Evolutionary conservation across 257 asterid genomes (phyloP), one percentile per base, ranked within the genome.

Genomic region (Salvia miltiorrhiza): DNA sequence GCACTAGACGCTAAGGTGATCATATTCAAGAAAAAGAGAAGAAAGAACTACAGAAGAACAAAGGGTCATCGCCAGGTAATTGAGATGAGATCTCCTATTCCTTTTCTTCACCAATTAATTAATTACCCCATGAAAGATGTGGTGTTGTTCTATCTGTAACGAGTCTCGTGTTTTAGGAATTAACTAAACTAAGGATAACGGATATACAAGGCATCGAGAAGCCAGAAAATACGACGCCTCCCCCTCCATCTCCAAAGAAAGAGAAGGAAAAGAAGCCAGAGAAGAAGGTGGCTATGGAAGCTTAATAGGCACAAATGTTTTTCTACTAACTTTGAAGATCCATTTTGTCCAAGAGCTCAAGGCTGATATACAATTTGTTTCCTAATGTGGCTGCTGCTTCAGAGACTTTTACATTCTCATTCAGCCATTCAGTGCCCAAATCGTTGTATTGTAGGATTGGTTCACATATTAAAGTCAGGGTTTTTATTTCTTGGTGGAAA

Each of bases 1-100:
- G 97, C 97, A 24, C 82, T 88, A 68, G 96, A 93, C 74, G 99
- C 99, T 26, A 90, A 89, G 74, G 99, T 93, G 76, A 80, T 93
- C 74, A 81, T 93, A 75, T 93, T 93, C 85, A 93, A 93, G 96
- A 93, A 93, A 77, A 93, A 90, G 72, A 90, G 96, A 81, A 83
- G 99, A 57, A 93, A 93, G 90, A 93, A 93, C 82, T 93, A 93
- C 72, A 82, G 99, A 76, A 86, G 96, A 81, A 88, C 82, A 9
- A 85, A 77, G 21, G 99, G 99, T 67, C 99, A 93, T 81, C 81
- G 99, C 20, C 99, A 90, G 97, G 99, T 90, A 80, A 60, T 55
- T 72, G 56, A 49, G 68, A 54, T 70, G 69, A 40, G 64, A 40
- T 69, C 9, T 7, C 1, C 0, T 12, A 28, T 11, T 50, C 37